Conservation (phyloP, 345 rosid species). For the Ceriops zippeliana region DNA sequence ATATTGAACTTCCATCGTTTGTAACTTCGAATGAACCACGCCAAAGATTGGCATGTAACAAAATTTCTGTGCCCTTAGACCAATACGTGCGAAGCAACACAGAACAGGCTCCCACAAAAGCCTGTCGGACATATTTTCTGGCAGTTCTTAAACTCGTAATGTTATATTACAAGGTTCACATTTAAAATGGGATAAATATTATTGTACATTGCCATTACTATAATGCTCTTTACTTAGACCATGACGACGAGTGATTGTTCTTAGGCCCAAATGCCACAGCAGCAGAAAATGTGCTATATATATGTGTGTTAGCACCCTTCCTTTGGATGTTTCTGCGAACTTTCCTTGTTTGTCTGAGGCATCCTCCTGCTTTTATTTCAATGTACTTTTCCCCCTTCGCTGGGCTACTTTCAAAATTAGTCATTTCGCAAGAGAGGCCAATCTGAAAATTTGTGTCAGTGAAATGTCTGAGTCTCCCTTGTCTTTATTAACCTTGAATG, state of each 20-base stretch:
- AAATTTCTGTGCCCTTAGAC: too few species aligned
- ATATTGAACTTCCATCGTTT: too few species aligned
- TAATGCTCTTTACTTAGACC: too few species aligned
- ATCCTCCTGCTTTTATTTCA: not conserved
- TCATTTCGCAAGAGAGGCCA: not conserved
- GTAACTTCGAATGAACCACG: too few species aligned
- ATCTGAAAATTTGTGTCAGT: not conserved
- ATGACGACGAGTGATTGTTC: too few species aligned
- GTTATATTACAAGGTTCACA: not conserved
- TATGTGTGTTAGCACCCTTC: not conserved
- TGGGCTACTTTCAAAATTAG: not conserved
- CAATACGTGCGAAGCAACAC: too few species aligned
- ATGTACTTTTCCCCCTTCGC: not conserved
- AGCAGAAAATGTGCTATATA: not conserved
- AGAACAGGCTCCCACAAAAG: not conserved
- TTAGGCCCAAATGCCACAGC: too few species aligned
- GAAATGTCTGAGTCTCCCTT: too few species aligned
- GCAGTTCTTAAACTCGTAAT: not conserved
- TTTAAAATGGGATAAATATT: too few species aligned
- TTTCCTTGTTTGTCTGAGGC: not conserved
- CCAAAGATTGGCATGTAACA: too few species aligned
- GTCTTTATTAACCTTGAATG: too few species aligned
- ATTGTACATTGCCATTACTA: too few species aligned
- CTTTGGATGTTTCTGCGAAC: not conserved
- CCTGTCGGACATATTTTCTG: not conserved